Evolutionary conservation across 176 grass and related monocot species (phyloP).

Genomic region (Oryza punctata): DNA sequence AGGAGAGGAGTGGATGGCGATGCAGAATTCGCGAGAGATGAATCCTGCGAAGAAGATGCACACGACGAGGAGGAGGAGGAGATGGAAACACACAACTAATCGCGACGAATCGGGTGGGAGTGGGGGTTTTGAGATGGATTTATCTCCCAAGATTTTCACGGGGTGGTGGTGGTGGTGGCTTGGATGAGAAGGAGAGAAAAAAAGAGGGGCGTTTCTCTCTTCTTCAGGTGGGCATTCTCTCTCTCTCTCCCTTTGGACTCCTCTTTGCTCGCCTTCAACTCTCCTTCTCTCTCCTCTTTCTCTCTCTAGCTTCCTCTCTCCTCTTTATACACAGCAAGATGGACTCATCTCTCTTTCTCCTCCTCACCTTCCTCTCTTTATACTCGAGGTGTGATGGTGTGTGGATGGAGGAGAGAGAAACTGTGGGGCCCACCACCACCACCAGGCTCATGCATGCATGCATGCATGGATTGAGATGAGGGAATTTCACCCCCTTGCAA

Average conservation of each 20-base stretch:
- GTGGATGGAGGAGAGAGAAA: neutral
- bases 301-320: neutral
- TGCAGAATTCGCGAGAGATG: neutral
- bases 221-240: conserved; percentile 31
- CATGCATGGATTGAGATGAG: neutral
- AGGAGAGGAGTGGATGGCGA: neutral
- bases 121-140: neutral
- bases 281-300: neutral
- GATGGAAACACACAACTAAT: neutral
- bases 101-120: neutral
- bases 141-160: conserved; percentile 3
- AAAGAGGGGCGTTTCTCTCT: conserved; percentile 36
- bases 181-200: conserved; percentile 27
- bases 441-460: conserved; percentile 38
- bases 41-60: neutral
- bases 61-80: too few species aligned
- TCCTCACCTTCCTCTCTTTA: neutral
- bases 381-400: neutral
- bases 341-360: conserved; percentile 5
- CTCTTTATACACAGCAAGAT: neutral
- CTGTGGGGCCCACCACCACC: neutral
- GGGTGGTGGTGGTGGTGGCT: neutral
- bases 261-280: neutral
- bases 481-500: neutral
- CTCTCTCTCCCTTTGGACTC: conserved; percentile 21